A percentile compares a stretch with the other conserved stretches of the same genome.
phyloP scores from a whole-genome alignment of 371 early-diverging fungal genomes.

The Synchytrium microbalum region DNA sequence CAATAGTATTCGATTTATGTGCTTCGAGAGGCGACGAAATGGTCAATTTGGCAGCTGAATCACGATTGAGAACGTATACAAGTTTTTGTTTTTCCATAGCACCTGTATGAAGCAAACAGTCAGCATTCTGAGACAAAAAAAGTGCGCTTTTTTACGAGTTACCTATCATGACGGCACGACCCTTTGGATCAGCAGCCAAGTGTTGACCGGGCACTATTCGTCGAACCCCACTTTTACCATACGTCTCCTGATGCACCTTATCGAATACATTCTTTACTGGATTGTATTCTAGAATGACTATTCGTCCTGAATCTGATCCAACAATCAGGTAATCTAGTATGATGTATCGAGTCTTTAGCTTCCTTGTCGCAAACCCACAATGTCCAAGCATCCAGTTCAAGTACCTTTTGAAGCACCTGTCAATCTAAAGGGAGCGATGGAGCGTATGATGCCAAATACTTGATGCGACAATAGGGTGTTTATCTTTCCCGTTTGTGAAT shows the following conservation, averaged over 20 bases:
- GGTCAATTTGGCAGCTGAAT: constrained; percentile 71
- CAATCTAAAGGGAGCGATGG: constrained; percentile 50
- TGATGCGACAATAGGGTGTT: constrained; percentile 59
- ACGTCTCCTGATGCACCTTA: constrained; percentile 87
- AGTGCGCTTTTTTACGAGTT: background rate
- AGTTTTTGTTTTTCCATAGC: constrained; percentile 92
- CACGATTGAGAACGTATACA: constrained; percentile 92
- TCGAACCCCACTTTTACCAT: constrained; percentile 88
- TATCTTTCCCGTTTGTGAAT: constrained; percentile 75
- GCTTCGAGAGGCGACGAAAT: constrained; percentile 96
- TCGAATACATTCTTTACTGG: constrained; percentile 63
- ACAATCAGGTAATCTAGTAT: constrained; percentile 78
- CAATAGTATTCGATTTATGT: constrained; percentile 70
- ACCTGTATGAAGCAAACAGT: constrained; percentile 29
- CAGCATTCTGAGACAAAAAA: background rate
- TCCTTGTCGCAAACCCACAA: constrained; percentile 3
- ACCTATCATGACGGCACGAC: constrained; percentile 93
- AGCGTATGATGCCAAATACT: constrained; percentile 81
- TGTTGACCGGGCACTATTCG: constrained; percentile 93
- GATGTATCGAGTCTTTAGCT: background rate
- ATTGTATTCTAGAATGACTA: constrained; percentile 87
- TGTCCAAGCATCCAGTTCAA: background rate
- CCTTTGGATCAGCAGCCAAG: constrained; percentile 90
- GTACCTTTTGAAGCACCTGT: constrained; percentile 46
- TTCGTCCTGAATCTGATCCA: constrained; percentile 86